A percentile compares a stretch with the other conserved stretches of the same genome.
Evolutionary conservation across 2,329 filamentous ascomycete species (phyloP).

Genomic region (Colletotrichum lini): DNA sequence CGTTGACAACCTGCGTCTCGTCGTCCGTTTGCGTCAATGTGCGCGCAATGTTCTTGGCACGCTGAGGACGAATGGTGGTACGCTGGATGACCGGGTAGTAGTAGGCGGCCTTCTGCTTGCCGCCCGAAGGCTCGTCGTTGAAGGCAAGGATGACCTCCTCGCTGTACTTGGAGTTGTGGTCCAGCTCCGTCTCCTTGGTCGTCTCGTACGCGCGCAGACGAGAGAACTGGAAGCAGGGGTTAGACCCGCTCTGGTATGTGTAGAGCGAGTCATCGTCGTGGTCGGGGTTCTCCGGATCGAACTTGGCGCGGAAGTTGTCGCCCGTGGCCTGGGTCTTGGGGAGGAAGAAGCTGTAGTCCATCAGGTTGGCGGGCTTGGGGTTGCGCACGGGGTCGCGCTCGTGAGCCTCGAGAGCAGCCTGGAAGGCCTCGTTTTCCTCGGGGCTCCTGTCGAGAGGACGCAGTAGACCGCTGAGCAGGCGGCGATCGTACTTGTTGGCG

Average conservation of each 20-base stretch:
- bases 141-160: slow-evolving; percentile 74
- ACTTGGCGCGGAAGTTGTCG: slow-evolving; percentile 71
- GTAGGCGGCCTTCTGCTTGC: slow-evolving; percentile 71
- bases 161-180: slow-evolving; percentile 72
- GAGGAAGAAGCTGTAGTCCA: slow-evolving; percentile 79
- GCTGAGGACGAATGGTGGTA: slow-evolving; percentile 73
- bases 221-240: slow-evolving; percentile 72
- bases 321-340: slow-evolving; percentile 63
- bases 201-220: slow-evolving; percentile 77
- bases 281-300: slow-evolving; percentile 70
- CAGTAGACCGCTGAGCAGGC: slow-evolving; percentile 73
- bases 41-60: slow-evolving; percentile 74
- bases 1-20: slow-evolving; percentile 67
- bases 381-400: slow-evolving; percentile 70
- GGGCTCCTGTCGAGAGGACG: slow-evolving; percentile 70
- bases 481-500: slow-evolving; percentile 68
- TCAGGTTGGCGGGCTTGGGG: slow-evolving; percentile 69
- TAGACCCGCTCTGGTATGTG: slow-evolving; percentile 62
- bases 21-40: slow-evolving; percentile 61
- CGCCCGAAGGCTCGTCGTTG: slow-evolving; percentile 62
- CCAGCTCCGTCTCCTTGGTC: slow-evolving; percentile 68
- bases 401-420: slow-evolving; percentile 66
- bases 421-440: slow-evolving; percentile 67
- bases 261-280: slow-evolving; percentile 69
- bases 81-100: slow-evolving; percentile 80